These are phyloP conservation scores for Cryoendolithus antarcticus DNA, from an alignment of 2,329 filamentous ascomycete species.

Conservation along the genomic window DNA sequence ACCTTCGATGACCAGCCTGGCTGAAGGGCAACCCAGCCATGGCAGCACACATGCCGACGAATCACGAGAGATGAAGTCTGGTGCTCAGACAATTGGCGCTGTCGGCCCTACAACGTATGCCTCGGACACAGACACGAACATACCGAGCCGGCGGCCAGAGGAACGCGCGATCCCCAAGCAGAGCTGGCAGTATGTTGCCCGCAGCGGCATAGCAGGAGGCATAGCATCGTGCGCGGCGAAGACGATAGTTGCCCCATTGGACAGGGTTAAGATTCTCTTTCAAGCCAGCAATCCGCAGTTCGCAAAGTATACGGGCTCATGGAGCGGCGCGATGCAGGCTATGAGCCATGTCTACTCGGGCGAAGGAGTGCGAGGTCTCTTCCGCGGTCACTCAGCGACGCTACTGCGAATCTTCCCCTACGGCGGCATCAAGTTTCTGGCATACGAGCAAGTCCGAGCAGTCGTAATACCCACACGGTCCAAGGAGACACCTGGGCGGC, in stretches of 20 bases:
- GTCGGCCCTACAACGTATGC: conserved; percentile 31
- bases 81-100: no score
- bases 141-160: conserved; percentile 28
- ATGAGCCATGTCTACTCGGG: conserved; percentile 69
- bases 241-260: conserved; percentile 86
- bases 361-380: conserved; percentile 67
- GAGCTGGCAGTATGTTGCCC: conserved; percentile 71
- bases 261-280: conserved; percentile 97
- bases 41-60: conserved; percentile 16
- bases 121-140: conserved; percentile 41
- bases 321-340: conserved; percentile 70
- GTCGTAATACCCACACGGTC: conserved; percentile 57
- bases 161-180: conserved; percentile 51
- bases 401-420: conserved; percentile 93
- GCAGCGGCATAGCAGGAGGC: conserved; percentile 77
- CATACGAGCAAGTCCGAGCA: conserved; percentile 89
- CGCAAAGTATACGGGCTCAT: conserved; percentile 80
- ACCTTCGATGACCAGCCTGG: conserved; percentile 16
- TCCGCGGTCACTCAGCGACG: conserved; percentile 88
- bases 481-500: conserved; percentile 68
- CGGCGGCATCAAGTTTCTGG: conserved; percentile 93
- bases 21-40: conserved; percentile 17
- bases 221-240: conserved; percentile 89
- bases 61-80: conserved; percentile 26
- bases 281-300: conserved; percentile 92